These are phyloP conservation scores for Linnemannia zychae DNA, from an alignment of 192 early-diverging fungal species.

Conservation along the genomic window DNA sequence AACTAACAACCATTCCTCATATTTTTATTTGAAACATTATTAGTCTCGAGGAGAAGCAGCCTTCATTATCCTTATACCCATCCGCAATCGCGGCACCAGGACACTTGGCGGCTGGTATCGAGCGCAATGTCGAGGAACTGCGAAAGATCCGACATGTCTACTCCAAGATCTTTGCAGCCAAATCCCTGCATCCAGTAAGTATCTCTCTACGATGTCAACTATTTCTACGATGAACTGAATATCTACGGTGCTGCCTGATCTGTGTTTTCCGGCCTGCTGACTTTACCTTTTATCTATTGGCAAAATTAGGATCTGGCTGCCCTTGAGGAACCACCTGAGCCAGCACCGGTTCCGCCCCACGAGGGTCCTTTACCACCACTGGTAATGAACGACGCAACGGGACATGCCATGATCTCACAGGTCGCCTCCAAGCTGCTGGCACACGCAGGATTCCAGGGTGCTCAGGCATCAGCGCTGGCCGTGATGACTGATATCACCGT, in stretches of 20 bases:
- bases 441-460: conserved; percentile 93
- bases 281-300: neutral
- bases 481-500: conserved; percentile 83
- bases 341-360: conserved; percentile 19
- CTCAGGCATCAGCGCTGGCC: conserved; percentile 71
- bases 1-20: neutral
- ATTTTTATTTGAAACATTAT: neutral
- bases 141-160: conserved; percentile 60
- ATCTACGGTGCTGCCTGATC: neutral
- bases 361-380: conserved; percentile 62
- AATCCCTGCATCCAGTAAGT: conserved; percentile 56
- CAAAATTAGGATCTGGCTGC: conserved; percentile 28
- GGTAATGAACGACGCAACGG: conserved; percentile 67
- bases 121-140: conserved; percentile 59
- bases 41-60: conserved; percentile 41
- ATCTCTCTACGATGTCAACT: neutral
- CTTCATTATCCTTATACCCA: conserved; percentile 60
- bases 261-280: neutral
- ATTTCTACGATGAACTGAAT: too few relatives aligned
- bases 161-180: conserved; percentile 59
- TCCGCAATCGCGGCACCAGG: conserved; percentile 48
- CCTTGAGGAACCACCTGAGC: conserved; percentile 42
- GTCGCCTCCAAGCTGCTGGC: conserved; percentile 76
- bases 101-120: conserved; percentile 57
- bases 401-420: conserved; percentile 72